These are phyloP conservation scores for Epipyxis sp. DNA, from an alignment of 108 stramenopile species.

Conservation along the genomic window DNA sequence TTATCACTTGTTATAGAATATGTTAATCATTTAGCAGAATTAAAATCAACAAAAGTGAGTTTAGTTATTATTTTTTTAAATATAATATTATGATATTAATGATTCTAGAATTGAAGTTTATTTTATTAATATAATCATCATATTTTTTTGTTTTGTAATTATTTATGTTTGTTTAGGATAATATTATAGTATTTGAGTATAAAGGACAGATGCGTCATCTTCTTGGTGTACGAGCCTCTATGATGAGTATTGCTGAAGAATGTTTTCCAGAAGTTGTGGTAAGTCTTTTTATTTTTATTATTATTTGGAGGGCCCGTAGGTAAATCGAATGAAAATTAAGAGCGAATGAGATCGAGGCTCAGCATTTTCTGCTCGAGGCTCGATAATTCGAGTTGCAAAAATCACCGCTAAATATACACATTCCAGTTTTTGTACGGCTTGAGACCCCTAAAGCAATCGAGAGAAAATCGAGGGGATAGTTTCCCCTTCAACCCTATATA, in stretches of 20 bases:
- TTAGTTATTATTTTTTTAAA: not conserved
- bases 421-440: too few species aligned
- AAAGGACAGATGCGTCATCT: not conserved
- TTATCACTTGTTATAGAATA: not conserved
- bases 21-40: not conserved
- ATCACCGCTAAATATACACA: too few species aligned
- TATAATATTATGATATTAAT: not conserved
- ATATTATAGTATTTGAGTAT: slow-evolving; percentile 17
- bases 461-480: too few species aligned
- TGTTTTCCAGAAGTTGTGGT: not conserved
- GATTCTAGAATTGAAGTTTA: not conserved
- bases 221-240: not conserved
- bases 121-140: not conserved
- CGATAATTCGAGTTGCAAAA: too few species aligned
- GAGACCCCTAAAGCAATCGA: too few species aligned
- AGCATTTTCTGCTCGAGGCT: too few species aligned
- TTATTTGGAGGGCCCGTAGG: too few species aligned
- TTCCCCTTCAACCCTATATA: too few species aligned
- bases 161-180: not conserved
- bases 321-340: too few species aligned
- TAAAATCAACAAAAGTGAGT: not conserved
- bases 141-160: not conserved
- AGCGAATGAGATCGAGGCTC: too few species aligned
- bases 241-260: not conserved
- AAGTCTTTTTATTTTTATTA: not conserved